A percentile compares a stretch with the other conserved stretches of the same genome.
phyloP scores from a whole-genome alignment of 768 basidiomycete species.

The Mycena albidolilacea region DNA sequence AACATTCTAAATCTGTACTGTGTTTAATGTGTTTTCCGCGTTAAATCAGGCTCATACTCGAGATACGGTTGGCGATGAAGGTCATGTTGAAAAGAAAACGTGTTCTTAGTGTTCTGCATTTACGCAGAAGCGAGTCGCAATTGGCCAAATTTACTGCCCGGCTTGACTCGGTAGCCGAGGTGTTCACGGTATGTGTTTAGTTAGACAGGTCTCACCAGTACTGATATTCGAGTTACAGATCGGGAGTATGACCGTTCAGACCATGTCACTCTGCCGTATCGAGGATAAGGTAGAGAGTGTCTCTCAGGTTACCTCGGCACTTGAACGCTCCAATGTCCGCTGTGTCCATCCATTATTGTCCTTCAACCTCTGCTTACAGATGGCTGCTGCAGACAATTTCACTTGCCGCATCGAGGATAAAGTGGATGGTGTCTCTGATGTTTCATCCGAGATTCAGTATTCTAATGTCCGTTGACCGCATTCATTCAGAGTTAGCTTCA shows the following conservation, averaged over 20 bases:
- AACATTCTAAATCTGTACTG: neutral
- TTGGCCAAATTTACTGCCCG: neutral
- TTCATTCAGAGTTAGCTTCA: too few relatives aligned
- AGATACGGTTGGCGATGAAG: constrained; percentile 6
- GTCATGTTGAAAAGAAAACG: neutral
- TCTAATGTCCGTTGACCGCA: too few relatives aligned
- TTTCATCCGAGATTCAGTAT: too few relatives aligned
- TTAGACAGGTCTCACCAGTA: too few relatives aligned
- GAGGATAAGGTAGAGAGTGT: neutral
- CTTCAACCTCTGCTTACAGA: neutral
- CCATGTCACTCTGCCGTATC: constrained; percentile 5
- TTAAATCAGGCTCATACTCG: neutral
- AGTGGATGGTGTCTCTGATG: neutral
- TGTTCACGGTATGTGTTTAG: constrained; percentile 6
- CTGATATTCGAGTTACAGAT: neutral
- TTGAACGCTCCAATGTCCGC: constrained; percentile 12
- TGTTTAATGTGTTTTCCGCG: neutral
- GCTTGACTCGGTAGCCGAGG: constrained; percentile 11
- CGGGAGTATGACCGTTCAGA: neutral
- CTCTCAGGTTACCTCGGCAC: neutral
- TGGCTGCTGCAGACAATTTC: too few relatives aligned
- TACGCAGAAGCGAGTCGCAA: constrained; percentile 22
- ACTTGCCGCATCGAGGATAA: neutral
- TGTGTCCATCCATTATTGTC: neutral
- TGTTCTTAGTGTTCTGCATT: neutral